Base-by-base conservation (phyloP, 1,284 basidiomycete genomes). In the Boletus mariae region DNA sequence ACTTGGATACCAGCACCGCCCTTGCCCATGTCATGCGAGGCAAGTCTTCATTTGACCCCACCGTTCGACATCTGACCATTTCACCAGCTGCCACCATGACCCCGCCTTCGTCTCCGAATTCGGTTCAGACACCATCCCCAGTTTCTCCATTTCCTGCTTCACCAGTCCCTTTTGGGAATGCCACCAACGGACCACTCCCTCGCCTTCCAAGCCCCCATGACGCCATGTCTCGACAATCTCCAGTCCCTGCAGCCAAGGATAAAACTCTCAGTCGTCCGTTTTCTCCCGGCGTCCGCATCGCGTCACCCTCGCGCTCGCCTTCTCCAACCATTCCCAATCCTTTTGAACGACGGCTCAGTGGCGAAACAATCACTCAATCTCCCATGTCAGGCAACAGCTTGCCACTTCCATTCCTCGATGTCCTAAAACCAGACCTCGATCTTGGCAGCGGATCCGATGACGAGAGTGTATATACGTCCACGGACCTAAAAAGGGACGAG, bases 1-100 rank as follows among this genome's bases (percentile, higher is more conserved):
- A 75, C 60, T 70, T 86, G 43, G 80, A 85, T 60, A 82, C 81
- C 47, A 73, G 73, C 57, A 63, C 72, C 38, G 65, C 71, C 20
- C 49, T 61, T 42, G 45, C 45, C 42, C 56, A 58, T 42, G 61
- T 59, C 41, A 62, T 72, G 41, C 71, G 70, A 61, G 70, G 80
- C 77, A 63, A 71, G 77, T 59, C 28, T 48, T 49, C 25, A 17
- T 51, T 41, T 29, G 29, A 52, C 23, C 34, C 4, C 20, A 4
- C 10, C 10, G 6, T 12, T 34, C 31, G 42, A 11, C 15, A 5
- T 49, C 35, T 63, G 31, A 66, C 42, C 41, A 31, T 54, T 47
- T 35, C 17, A 42, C 53, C 40, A 75, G 72, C 64, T 49, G 60
- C 67, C n/a, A 10, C 37, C 32, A 63, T 57, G 40, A 75, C 76